phyloP scores from a whole-genome alignment of 768 basidiomycete species.

The Boletus bicolor region DNA sequence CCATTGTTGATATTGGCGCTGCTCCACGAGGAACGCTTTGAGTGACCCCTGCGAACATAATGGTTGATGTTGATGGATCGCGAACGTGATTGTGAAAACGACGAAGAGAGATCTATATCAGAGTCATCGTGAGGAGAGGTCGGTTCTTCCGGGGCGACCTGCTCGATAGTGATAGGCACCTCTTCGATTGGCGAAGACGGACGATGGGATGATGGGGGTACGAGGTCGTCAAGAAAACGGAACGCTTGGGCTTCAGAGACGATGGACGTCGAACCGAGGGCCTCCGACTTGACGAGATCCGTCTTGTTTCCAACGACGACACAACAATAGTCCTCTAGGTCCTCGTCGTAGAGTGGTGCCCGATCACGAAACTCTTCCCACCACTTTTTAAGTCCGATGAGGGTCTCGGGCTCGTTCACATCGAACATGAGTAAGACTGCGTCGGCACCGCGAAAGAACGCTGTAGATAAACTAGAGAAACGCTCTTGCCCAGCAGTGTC shows the following conservation, averaged over 20 bases:
- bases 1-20: conserved; percentile 41
- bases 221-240: conserved; percentile 53
- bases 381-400: conserved; percentile 64
- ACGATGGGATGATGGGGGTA: conserved; percentile 37
- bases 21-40: conserved; percentile 46
- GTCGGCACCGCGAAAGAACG: conserved; percentile 85
- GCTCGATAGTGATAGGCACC: conserved; percentile 12
- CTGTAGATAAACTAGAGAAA: conserved; percentile 76
- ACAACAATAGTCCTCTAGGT: conserved; percentile 61
- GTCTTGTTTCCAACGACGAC: conserved; percentile 78
- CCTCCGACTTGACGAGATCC: conserved; percentile 41
- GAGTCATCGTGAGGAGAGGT: neutral
- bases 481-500: conserved; percentile 89
- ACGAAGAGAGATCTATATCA: conserved; percentile 20
- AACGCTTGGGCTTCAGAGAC: conserved; percentile 45
- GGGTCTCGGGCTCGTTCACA: conserved; percentile 61
- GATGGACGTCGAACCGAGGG: conserved; percentile 16
- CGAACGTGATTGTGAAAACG: conserved; percentile 21
- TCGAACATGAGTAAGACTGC: conserved; percentile 82
- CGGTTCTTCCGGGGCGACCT: conserved; percentile 15
- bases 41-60: conserved; percentile 27
- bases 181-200: conserved; percentile 11
- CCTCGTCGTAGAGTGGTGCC: conserved; percentile 65
- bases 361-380: conserved; percentile 71
- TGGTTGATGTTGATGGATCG: conserved; percentile 26